Evolutionary conservation across 2,329 filamentous ascomycete genomes (phyloP), one percentile per base, ranked within the genome.

Genomic region (Fusarium brevicatenulatum): DNA sequence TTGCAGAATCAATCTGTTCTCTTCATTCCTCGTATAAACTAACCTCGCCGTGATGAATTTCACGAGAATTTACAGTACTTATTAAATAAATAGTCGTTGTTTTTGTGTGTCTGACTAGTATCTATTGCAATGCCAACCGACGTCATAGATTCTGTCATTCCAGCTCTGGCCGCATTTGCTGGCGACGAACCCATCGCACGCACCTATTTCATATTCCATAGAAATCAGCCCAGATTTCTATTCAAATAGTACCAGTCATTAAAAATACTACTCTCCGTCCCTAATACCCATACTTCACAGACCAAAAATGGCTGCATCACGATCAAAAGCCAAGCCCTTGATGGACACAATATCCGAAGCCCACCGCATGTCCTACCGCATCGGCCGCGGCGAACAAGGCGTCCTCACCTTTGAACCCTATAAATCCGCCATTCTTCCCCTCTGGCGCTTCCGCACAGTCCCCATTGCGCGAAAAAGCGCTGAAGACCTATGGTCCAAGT

Each of bases 371-470:
- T 56, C 66, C 71, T 91, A 91, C 80, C 84, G 84, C 67, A 89
- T 91, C 69, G 88, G 83, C 19, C 87, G 88, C 47, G 89, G 89
- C 66, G 89, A 91, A 78, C 86, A 86, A 78, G 87, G 88, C 59
- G 90, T 91, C 15, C 80, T 91, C 37, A 89, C 87, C 3, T 90
- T 88, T 74, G 89, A 91, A 74, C 90, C 89, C 2, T 91, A 91
- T 82, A 91, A 91, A 78, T 88, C 86, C 23, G 78, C 82, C 21
- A 83, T 91, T 2, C 84, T 91, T 0, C 90, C 89, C 19, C 0
- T 86, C 44, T 91, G 89, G 89, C 85, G 87, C 10, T 91, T 91
- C 82, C 84, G 72, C 2, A 77, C 71, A 7, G 62, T 63, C 1
- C 52, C 58, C 7, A 36, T 76, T 8, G 75, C 76, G 0, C 56